phyloP scores from a whole-genome alignment of 257 asterid genomes.

The Mitragyna speciosa region DNA sequence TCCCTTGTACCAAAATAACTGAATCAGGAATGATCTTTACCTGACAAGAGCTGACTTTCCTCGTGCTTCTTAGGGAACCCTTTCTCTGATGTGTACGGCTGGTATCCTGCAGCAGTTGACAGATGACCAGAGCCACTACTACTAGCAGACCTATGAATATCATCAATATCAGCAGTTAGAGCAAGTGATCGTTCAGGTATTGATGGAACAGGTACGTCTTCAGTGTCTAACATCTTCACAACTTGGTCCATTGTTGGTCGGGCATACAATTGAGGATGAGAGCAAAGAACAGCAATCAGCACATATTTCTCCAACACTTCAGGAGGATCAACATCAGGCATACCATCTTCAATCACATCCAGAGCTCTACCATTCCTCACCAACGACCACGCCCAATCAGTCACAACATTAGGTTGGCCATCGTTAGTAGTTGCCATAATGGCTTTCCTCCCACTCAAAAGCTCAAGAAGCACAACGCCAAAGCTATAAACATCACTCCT shows the following conservation, averaged over 20 bases:
- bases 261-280: slow-evolving; percentile 83
- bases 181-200: slow-evolving; percentile 87
- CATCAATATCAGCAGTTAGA: slow-evolving; percentile 63
- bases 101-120: slow-evolving; percentile 65
- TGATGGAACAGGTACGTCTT: slow-evolving; percentile 50
- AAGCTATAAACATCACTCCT: slow-evolving; percentile 91
- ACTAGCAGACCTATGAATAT: slow-evolving; percentile 67
- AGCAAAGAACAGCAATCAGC: slow-evolving; percentile 75
- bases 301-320: slow-evolving; percentile 80
- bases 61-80: slow-evolving; percentile 15
- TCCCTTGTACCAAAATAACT: neutral
- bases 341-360: slow-evolving; percentile 63
- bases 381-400: slow-evolving; percentile 94
- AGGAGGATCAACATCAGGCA: slow-evolving; percentile 56
- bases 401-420: slow-evolving; percentile 56
- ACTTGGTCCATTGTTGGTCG: slow-evolving; percentile 94
- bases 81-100: slow-evolving; percentile 36
- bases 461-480: slow-evolving; percentile 84
- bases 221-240: slow-evolving; percentile 78
- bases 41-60: slow-evolving; percentile 32
- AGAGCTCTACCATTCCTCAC: slow-evolving; percentile 60
- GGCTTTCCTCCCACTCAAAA: slow-evolving; percentile 83
- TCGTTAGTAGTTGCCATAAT: slow-evolving; percentile 44
- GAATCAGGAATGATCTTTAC: neutral
- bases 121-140: slow-evolving; percentile 66